These are phyloP conservation scores for Rhynchosporium secalis DNA, from an alignment of 2,329 filamentous ascomycete species.

Conservation along the genomic window DNA sequence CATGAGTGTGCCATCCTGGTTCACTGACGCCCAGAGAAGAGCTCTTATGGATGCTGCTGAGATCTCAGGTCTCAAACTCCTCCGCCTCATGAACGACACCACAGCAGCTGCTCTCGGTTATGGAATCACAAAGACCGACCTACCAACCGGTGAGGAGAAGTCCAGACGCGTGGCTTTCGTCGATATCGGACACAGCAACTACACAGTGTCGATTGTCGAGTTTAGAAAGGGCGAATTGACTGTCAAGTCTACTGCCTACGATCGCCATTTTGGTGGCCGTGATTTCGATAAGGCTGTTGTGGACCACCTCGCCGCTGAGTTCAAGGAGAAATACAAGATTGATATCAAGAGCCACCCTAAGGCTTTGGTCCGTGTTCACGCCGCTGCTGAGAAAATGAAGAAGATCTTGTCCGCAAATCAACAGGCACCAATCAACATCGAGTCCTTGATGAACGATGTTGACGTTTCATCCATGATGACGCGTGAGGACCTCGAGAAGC, in stretches of 20 bases:
- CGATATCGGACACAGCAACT: conserved; percentile 96
- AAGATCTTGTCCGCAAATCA: conserved; percentile 97
- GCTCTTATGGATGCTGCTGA: conserved; percentile 88
- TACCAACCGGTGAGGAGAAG: conserved; percentile 85
- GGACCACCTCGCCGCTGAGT: conserved; percentile 92
- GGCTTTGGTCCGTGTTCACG: conserved; percentile 81
- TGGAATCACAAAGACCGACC: conserved; percentile 96
- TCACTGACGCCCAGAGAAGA: conserved; percentile 90
- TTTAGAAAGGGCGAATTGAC: conserved; percentile 96
- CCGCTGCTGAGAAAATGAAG: conserved; percentile 95
- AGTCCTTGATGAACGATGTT: conserved; percentile 97
- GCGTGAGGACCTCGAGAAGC: conserved; percentile 88
- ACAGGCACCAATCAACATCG: conserved; percentile 89
- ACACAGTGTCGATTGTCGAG: conserved; percentile 90
- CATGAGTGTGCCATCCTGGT: conserved; percentile 94
- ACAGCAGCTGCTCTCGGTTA: conserved; percentile 94
- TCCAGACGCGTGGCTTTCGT: conserved; percentile 87
- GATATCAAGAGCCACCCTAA: conserved; percentile 90
- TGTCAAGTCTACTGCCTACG: conserved; percentile 88
- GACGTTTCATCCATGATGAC: conserved; percentile 89
- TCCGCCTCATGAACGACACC: conserved; percentile 96
- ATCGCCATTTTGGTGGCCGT: conserved; percentile 95
- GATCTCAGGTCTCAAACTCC: conserved; percentile 87
- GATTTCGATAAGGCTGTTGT: conserved; percentile 95
- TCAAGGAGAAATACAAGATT: conserved; percentile 97